Evolutionary conservation across 1,284 basidiomycete species (phyloP), one percentile per base, ranked within the genome.

Genomic region (Baeospora myosura): DNA sequence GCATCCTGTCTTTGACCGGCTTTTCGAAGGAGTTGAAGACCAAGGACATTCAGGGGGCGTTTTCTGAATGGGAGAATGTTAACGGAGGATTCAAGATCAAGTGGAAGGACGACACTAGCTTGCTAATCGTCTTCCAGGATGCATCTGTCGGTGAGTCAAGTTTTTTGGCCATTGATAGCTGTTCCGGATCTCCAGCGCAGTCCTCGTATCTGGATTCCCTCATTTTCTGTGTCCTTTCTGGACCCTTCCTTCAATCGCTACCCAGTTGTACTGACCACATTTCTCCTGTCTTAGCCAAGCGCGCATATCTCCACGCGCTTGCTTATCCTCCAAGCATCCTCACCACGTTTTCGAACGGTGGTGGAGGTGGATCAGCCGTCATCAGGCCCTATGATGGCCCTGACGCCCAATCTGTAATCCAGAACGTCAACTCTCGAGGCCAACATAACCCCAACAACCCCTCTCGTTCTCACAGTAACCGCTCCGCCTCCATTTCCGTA

Each of bases 41-140:
- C 21, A 86, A 91, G 59, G 95, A 99, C 63, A 87, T 99, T 40
- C 92, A 97, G 58, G 63, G 75, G 40, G 85, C 92, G 30, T 97
- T 98, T 62, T 73, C 81, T 40, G 89, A 93, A 32, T 98, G 88
- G 78, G 93, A 97, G 55, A 76, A 71, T 47, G 72, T 82, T 35
- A 81, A 74, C 46, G 93, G 93, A 28, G 95, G 94, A 14, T 97
- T 96, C 72, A 91, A 93, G 72, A 96, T 99, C 64, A 98, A 98
- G 64, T 99, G 95, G 95, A 79, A 84, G 53, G 92, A 99, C 64
- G 95, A 99, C 63, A 93, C 89, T 35, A 94, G 88, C 57, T 88
- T 95, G 32, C 71, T 96, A 57, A 86, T 98, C 57, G 93, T 99
- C 49, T 99, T 99, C 61, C 78, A 80, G 53, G 88, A 93, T 63